Evolutionary conservation across 495 filamentous ascomycete species (phyloP).

Genomic region (Acidiella bohemica): DNA sequence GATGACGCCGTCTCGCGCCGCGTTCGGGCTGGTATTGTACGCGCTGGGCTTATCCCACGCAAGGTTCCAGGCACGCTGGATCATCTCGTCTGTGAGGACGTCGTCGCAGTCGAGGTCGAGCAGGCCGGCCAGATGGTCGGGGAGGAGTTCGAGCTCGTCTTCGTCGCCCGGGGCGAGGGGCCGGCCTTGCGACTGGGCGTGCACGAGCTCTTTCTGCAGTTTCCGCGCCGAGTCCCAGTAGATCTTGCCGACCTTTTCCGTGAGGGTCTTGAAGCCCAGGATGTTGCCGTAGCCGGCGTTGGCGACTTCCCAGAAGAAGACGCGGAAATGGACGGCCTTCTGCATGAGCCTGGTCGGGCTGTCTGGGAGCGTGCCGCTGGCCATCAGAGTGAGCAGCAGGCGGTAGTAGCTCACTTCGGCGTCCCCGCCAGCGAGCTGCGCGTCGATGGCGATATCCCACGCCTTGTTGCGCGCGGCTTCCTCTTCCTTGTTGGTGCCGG

Average conservation of each 20-base stretch:
- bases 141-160: conserved; percentile 51
- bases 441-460: conserved; percentile 89
- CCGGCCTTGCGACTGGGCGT: conserved; percentile 9
- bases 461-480: conserved; percentile 80
- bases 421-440: conserved; percentile 89
- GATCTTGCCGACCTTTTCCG: conserved; percentile 52
- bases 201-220: conserved; percentile 35
- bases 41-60: conserved; percentile 73
- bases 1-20: conserved; percentile 69
- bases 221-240: conserved; percentile 72
- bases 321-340: conserved; percentile 79
- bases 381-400: conserved; percentile 73
- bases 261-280: conserved; percentile 47
- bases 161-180: conserved; percentile 22
- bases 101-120: conserved; percentile 65
- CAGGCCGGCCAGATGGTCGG: conserved; percentile 59
- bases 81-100: conserved; percentile 60
- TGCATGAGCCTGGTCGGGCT: conserved; percentile 81
- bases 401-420: conserved; percentile 77
- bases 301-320: conserved; percentile 69
- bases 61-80: conserved; percentile 80
- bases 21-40: conserved; percentile 47
- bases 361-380: conserved; percentile 73
- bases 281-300: conserved; percentile 48
- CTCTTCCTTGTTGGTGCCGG: conserved; percentile 70